Conservation (phyloP, 345 rosid species). For the Abelmoschus esculentus region DNA sequence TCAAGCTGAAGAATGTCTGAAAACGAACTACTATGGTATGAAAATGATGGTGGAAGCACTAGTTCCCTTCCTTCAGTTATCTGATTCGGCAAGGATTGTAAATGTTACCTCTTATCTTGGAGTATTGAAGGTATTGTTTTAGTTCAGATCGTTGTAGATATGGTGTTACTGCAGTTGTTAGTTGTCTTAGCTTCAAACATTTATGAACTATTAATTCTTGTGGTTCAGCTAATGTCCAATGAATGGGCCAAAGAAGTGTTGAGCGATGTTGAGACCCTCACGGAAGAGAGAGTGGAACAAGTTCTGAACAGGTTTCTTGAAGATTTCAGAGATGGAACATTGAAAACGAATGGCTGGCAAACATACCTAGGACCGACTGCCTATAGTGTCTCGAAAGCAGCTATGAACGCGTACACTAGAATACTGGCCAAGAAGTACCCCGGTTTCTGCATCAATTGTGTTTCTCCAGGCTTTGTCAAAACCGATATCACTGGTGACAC, state of each 20-base stretch:
- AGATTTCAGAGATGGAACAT: conserved; percentile 9
- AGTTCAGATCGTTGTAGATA: neutral
- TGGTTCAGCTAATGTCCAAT: conserved; percentile 13
- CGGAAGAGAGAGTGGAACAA: conserved; percentile 7
- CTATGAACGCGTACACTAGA: conserved; percentile 34
- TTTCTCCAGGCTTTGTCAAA: conserved; percentile 29
- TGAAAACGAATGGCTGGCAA: conserved; percentile 25
- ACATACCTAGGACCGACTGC: neutral
- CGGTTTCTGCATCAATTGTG: conserved; percentile 16
- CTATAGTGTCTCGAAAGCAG: conserved; percentile 28
- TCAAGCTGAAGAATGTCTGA: conserved; percentile 10
- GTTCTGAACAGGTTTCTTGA: neutral
- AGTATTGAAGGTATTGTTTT: neutral
- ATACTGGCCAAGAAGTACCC: conserved; percentile 24
- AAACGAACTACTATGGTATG: conserved; percentile 21
- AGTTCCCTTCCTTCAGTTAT: conserved; percentile 8
- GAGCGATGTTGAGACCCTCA: conserved; percentile 11
- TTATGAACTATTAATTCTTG: neutral
- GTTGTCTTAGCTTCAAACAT: neutral
- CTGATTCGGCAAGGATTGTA: conserved; percentile 18
- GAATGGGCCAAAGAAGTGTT: conserved; percentile 19
- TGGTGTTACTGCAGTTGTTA: too few species aligned
- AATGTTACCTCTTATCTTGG: conserved; percentile 21
- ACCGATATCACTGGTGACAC: conserved; percentile 20
- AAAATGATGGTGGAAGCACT: conserved; percentile 18